phyloP scores from a whole-genome alignment of 2,329 filamentous ascomycete species.

The Stagonosporopsis tanaceti region DNA sequence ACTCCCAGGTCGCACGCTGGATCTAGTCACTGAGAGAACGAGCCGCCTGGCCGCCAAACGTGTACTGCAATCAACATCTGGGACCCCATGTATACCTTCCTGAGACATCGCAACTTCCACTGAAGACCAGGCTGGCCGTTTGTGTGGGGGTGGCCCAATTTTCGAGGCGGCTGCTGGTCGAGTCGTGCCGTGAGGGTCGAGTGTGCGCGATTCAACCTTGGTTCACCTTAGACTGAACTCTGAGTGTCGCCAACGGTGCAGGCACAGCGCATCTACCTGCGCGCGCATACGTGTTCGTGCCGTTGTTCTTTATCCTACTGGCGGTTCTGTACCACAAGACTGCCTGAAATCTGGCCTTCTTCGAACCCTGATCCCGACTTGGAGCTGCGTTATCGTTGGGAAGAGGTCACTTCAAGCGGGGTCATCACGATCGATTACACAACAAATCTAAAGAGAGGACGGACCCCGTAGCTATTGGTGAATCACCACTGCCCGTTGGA shows the following conservation, averaged over 20 bases:
- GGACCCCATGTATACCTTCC: constrained; percentile 9
- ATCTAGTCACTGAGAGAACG: neutral
- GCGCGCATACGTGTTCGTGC: constrained; percentile 6
- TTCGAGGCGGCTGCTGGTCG: neutral
- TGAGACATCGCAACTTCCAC: constrained; percentile 3
- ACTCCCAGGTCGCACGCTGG: constrained; percentile 1
- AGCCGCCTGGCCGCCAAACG: neutral
- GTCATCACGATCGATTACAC: constrained; percentile 13
- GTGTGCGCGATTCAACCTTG: constrained; percentile 8
- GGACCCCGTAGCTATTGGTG: constrained; percentile 6
- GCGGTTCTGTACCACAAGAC: constrained; percentile 1
- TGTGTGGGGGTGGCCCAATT: constrained; percentile 1
- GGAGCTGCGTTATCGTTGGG: constrained; percentile 1
- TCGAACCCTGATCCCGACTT: constrained; percentile 4
- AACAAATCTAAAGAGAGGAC: constrained; percentile 1
- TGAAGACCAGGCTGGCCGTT: constrained; percentile 11
- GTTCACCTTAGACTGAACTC: constrained; percentile 7
- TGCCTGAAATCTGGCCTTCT: constrained; percentile 9
- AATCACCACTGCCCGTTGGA: constrained; percentile 15
- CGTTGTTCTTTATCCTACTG: constrained; percentile 5
- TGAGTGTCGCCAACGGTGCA: constrained; percentile 10
- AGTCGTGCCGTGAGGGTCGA: constrained; percentile 3
- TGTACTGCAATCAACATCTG: neutral
- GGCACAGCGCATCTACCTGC: constrained; percentile 11
- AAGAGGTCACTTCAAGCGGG: constrained; percentile 7